Base-by-base conservation (phyloP, 2,329 filamentous ascomycete genomes). In the Talaromyces sp. region DNA sequence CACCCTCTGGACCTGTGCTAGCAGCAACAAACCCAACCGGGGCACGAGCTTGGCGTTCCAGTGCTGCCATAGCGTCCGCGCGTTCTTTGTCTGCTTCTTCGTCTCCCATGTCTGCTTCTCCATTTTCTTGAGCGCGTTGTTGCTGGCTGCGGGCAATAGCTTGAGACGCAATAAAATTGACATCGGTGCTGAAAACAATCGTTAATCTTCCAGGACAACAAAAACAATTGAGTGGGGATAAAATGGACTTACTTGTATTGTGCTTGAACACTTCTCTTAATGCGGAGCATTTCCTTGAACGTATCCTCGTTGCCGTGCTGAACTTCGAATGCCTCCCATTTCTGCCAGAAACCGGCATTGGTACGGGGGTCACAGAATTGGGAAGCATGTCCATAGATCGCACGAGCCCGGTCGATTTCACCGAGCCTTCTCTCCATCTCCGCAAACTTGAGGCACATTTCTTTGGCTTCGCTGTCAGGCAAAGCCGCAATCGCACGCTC, bases 241-340 rank as follows among this genome's bases (percentile, higher is more conserved):
- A 9, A 9, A 21, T 21, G 14, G 14, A 77, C 81, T 71, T 82
- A 86, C 83, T 98, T 98, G 82, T 96, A 99, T 78, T 97, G 91
- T 58, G 95, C 93, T 76, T 97, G 92, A 13, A 99, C 95, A 75
- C 91, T 96, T 73, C 95, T 84, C 82, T 98, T 99, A 81, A 99
- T 92, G 31, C 95, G 88, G 64, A 98, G 82, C 95, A 99, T 99
- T 74, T 99, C 95, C 80, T 96, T 97, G 83, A 96, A 99, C 0
- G 96, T 99, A 74, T 99, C 95, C 75, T 99, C 96, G 77, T 99
- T 99, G 65, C 95, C 95, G 71, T 99, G 95, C 73, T 96, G 90
- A 24, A 98, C 92, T 77, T 99, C 96, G 75, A 99, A 99, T 58
- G 87, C 84, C 76, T 99, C 95, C 95, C 95, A 99, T 74, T 93